Conservation (phyloP, 441 rosid species). For the Hura crepitans region DNA sequence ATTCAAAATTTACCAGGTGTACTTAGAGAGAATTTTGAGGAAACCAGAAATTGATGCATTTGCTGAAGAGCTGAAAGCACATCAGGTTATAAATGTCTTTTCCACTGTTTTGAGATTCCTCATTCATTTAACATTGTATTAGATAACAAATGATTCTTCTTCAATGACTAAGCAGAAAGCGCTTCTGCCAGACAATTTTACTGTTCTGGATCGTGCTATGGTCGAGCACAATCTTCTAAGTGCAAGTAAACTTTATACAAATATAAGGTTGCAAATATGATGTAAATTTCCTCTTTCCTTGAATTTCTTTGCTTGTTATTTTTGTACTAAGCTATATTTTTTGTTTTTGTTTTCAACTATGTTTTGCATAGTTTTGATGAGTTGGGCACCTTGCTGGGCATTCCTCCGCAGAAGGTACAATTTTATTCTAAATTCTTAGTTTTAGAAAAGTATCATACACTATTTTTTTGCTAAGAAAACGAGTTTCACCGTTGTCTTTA, state of each 20-base stretch:
- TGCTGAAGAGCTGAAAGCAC: constrained; percentile 89
- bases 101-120: constrained; percentile 4
- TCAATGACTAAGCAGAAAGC: constrained; percentile 68
- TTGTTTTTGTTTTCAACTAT: constrained; percentile 14
- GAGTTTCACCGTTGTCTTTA: neutral
- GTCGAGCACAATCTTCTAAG: constrained; percentile 97
- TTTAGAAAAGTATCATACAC: neutral
- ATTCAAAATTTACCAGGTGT: constrained; percentile 54
- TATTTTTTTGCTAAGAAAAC: neutral
- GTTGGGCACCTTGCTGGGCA: constrained; percentile 92
- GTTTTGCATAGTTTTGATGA: constrained; percentile 67
- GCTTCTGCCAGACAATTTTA: constrained; percentile 82
- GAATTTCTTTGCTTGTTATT: constrained; percentile 5
- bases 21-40: constrained; percentile 90
- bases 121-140: constrained; percentile 13
- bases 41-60: constrained; percentile 95
- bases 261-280: constrained; percentile 61
- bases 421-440: neutral
- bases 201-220: constrained; percentile 97
- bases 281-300: constrained; percentile 2
- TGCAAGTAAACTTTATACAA: constrained; percentile 96
- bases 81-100: constrained; percentile 54
- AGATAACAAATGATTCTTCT: constrained; percentile 14
- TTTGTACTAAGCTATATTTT: constrained; percentile 5
- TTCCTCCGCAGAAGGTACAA: constrained; percentile 81